Evolutionary conservation across 179 eudicot species (phyloP), one percentile per base, ranked within the genome.

Genomic region (Camellia oleifera): DNA sequence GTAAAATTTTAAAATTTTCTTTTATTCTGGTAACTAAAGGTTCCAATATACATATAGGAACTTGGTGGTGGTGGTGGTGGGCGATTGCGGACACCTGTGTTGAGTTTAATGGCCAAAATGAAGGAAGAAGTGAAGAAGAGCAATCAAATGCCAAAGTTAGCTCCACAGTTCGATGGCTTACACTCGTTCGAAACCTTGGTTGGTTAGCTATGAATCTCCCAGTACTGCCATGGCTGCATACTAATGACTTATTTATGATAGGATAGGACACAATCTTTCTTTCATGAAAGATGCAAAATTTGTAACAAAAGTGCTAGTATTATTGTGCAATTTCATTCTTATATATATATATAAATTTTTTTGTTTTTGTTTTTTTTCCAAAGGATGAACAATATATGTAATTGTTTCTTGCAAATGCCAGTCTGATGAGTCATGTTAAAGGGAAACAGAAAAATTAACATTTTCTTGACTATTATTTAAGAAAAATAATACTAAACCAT

Each of bases 131-230:
- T 32, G 77, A 61, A 62, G 70, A 79, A 69, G 76, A 76, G 20
- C 67, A 3, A 8, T 23, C 63, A 62, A 61, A 7, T 61, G 32
- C 83, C 77, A 11, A 76, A 77, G 75, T 7, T 81, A 71, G 80
- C 83, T 11, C 83, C 83, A 8, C 76, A 81, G 42, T 81, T 81
- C 52, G 83, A 81, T 81, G 83, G 83, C 10, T 50, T 81, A 54
- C 75, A 76, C 62, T 69, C 64, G 56, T 81, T 81, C 14, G 80
- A 81, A 52, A 81, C 83, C 20, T 61, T 81, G 63, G 79, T 81
- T 54, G 80, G 45, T 70, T 80, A 80, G 70, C 2, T 3, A 3
- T 6, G 9, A 6, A 7, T 64, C 56, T 79, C 56, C 78, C 14
- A 32, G 40, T 32, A 32, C 13, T 15, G 32, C 76, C 48, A 68